Conservation (phyloP, 768 basidiomycete genomes). For the Rhizopogon sp. region DNA sequence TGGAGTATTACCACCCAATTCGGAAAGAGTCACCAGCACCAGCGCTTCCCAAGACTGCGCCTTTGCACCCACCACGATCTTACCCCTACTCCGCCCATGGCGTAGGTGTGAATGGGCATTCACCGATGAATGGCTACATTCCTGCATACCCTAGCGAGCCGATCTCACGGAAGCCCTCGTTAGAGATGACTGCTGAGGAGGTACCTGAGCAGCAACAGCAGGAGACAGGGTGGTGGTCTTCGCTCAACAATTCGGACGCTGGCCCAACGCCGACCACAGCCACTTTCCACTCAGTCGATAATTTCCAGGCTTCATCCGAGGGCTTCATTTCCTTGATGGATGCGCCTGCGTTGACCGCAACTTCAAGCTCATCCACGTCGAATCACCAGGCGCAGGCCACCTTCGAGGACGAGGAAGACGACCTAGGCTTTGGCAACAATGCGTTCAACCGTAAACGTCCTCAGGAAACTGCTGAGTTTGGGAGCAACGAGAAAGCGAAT, state of each 20-base stretch:
- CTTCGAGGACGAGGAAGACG: conserved; percentile 64
- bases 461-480: conserved; percentile 21
- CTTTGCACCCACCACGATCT: conserved; percentile 39
- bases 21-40: conserved; percentile 52
- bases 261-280: conserved; percentile 64
- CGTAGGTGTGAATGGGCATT: conserved; percentile 16
- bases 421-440: conserved; percentile 87
- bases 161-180: conserved; percentile 21
- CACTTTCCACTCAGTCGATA: conserved; percentile 55
- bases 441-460: conserved; percentile 33
- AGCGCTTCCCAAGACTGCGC: conserved; percentile 48
- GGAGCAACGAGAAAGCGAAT: conserved; percentile 17
- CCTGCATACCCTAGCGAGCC: conserved; percentile 28
- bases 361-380: conserved; percentile 17
- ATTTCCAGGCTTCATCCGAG: conserved; percentile 37
- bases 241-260: conserved; percentile 34
- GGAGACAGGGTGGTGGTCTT: conserved; percentile 60
- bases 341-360: conserved; percentile 39
- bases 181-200: conserved; percentile 27
- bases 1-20: conserved; percentile 57
- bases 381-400: conserved; percentile 8
- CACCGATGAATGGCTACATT: conserved; percentile 34
- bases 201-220: conserved; percentile 32
- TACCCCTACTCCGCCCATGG: conserved; percentile 25
- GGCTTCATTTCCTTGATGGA: conserved; percentile 88